Evolutionary conservation across 331 rosid species (phyloP), one percentile per base, ranked within the genome.

Genomic region (Prunus yedoensis): DNA sequence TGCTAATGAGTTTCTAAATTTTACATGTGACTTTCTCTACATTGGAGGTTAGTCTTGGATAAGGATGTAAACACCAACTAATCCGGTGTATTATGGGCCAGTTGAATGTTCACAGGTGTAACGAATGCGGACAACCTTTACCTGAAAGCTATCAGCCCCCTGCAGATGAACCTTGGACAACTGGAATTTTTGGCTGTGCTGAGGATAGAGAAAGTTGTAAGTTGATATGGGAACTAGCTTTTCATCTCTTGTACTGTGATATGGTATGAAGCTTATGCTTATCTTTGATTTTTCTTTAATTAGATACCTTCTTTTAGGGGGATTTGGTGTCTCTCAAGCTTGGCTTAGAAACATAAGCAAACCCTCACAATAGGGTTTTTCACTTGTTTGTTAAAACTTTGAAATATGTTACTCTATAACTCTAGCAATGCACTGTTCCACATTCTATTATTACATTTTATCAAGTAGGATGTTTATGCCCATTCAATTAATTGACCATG

Each of bases 101-200:
- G 97, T 83, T 92, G 87, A 78, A 64, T 79, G 99, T 84, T 72
- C 91, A 84, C 70, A 95, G 83, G 81, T 95, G 99, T 81, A 14
- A 77, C 14, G 99, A 95, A 84, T 92, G 99, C 53, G 93, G 97
- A 47, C 99, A 95, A 74, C 88, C 89, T 0, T 89, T 95, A n/a
- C 99, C 99, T 23, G 98, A 95, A 78, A 92, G 97, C 85, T 95
- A 85, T 86, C 79, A 96, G 66, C 94, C 96, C 49, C 97, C 93
- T 46, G 91, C 91, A 1, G 96, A 95, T 82, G 99, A 95, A 78
- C 97, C 97, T 62, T 95, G 97, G 99, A 90, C 86, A 57, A 92
- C 99, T 79, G 97, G 94, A 81, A 95, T 92, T 72, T 95, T 89
- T 73, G 98, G 90, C 54, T 95, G 99, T 52, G 75, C 85, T 23